Conservation (phyloP, 2,329 filamentous ascomycete species). For the Blumeriella jaapii region DNA sequence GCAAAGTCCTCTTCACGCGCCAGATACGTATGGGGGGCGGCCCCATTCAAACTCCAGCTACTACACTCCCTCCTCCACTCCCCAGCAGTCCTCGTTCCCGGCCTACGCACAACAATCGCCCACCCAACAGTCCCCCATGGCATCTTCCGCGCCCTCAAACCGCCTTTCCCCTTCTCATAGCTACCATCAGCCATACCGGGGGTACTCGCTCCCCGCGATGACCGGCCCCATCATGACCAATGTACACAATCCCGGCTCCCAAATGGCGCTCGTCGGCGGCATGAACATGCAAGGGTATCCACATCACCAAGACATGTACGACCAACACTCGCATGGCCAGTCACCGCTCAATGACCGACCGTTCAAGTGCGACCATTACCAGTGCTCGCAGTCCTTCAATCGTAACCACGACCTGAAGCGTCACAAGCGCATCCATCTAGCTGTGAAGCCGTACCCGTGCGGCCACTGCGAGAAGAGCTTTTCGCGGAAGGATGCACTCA, state of each 20-base stretch:
- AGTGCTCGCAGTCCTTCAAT: conserved; percentile 89
- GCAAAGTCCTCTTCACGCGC: conserved; percentile 43
- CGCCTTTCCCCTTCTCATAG: conserved; percentile 32
- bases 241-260: conserved; percentile 59
- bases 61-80: conserved; percentile 41
- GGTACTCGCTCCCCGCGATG: conserved; percentile 50
- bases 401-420: conserved; percentile 92
- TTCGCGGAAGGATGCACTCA: conserved; percentile 89
- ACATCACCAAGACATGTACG: conserved; percentile 44
- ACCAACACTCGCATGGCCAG: conserved; percentile 39
- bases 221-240: conserved; percentile 65
- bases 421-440: conserved; percentile 88
- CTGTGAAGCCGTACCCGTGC: conserved; percentile 93
- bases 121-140: conserved; percentile 32
- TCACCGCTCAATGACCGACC: conserved; percentile 63
- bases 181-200: no score
- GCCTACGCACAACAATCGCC: conserved; percentile 40
- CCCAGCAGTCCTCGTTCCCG: conserved; percentile 36
- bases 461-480: conserved; percentile 91
- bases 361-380: conserved; percentile 87
- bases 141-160: conserved; percentile 29
- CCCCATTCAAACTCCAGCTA: conserved; percentile 43
- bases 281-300: conserved; percentile 36
- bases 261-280: conserved; percentile 57
- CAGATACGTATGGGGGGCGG: conserved; percentile 46